Evolutionary conservation across 2,329 filamentous ascomycete species (phyloP), one percentile per base, ranked within the genome.

Genomic region (Aspergillus carbonarius): DNA sequence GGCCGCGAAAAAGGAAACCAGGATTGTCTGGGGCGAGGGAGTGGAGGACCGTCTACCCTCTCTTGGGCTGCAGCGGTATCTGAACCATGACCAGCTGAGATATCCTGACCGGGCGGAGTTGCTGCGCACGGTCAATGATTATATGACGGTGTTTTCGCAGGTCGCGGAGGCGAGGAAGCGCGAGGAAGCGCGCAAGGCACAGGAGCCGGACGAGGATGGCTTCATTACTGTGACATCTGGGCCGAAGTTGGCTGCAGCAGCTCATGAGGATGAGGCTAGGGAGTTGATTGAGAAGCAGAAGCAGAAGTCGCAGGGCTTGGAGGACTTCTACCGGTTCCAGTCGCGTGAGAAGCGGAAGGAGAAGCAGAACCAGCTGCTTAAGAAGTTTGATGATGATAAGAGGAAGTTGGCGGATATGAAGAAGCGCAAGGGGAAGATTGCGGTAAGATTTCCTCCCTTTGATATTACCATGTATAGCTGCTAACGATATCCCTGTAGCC

Each of bases 201-300:
- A 89, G 66, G 88, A 92, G 68, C 92, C 93, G 0, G 95, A 99
- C 74, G 93, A 92, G 70, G 95, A 99, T 74, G 95, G 95, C 1
- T 99, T 99, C 73, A 84, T 98, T 50, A 98, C 93, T 3, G 95
- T 99, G 23, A 90, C 88, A 1, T 84, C 90, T 55, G 92, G 92
- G 25, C 90, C 90, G 39, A 82, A 83, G 60, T 81, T 88, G 58
- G 82, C 82, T 6, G 89, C 88, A n/a, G 87, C 91, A 1, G 92
- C 90, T 1, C 84, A 88, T 55, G 83, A 87, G 61, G 88, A 88
- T 66, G 92, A 90, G 67, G 85, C 87, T 15, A 84, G 87, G 70
- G 82, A 81, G 46, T 75, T 84, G 68, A 77, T 81, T 59, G 77
- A 77, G 69, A 83, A 81, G 77, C 83, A 87, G 79, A 78, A 86